Percentiles rank a stretch among this genome's conserved stretches.
phyloP scores from a whole-genome alignment of 257 asterid genomes.

The Plantago ovata region DNA sequence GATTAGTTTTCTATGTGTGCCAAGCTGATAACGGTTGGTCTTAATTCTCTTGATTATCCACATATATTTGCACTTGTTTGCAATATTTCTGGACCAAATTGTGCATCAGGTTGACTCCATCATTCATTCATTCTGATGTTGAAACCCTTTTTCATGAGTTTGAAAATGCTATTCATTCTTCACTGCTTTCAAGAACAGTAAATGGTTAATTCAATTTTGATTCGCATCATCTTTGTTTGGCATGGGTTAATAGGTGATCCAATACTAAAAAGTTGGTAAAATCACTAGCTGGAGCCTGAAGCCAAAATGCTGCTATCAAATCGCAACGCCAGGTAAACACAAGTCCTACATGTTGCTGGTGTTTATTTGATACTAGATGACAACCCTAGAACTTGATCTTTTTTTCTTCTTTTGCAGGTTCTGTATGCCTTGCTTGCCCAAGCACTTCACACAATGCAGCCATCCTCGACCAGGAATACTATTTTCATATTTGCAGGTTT shows the following conservation, averaged over 20 bases:
- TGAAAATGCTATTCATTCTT: constrained; percentile 98
- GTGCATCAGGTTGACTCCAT: constrained; percentile 55
- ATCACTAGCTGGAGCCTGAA: constrained; percentile 56
- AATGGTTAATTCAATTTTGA: constrained; percentile 2
- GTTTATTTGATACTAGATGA: background rate
- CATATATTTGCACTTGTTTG: constrained; percentile 98
- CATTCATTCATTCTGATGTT: constrained; percentile 89
- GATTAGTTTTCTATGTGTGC: no score
- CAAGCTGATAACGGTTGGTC: no score
- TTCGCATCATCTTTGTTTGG: constrained; percentile 11
- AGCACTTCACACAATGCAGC: constrained; percentile 58
- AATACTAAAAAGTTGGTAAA: constrained; percentile 74
- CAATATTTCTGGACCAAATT: constrained; percentile 69
- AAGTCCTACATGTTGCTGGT: no score
- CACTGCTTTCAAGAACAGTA: constrained; percentile 98
- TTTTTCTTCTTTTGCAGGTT: constrained; percentile 46
- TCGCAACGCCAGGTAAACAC: constrained; percentile 78
- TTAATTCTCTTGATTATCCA: constrained; percentile 14
- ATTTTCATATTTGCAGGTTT: constrained; percentile 60
- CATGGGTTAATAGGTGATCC: constrained; percentile 51
- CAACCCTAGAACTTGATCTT: constrained; percentile 12
- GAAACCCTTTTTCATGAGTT: constrained; percentile 97
- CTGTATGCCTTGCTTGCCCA: constrained; percentile 84
- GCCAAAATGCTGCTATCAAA: constrained; percentile 88
- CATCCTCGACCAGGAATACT: constrained; percentile 47